Base-by-base conservation (phyloP, 768 basidiomycete genomes). In the Suillus plorans region DNA sequence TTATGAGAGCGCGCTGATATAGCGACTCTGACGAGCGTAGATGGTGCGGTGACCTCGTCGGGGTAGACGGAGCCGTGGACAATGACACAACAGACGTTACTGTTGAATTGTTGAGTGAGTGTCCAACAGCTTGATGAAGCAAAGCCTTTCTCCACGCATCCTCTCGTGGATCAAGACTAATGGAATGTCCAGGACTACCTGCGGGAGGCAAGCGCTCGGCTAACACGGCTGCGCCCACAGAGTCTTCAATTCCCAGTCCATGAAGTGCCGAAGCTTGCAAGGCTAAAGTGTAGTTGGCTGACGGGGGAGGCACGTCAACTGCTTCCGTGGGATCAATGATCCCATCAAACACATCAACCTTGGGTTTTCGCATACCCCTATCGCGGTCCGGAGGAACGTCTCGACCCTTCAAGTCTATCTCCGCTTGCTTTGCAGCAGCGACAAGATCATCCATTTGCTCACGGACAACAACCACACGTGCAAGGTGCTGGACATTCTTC, bases 311-410 rank as follows among this genome's bases (percentile, higher is more conserved):
- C 41, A 94, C 72, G 71, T 94, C 92, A 42, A 94, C 92, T 31
- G 84, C 84, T 70, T 94, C 93, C 31, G 92, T 94, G 13, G 92
- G 92, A 76, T 94, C 92, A 69, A 94, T 87, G 62, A 90, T 81
- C 69, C 87, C 80, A 71, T 86, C 83, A 67, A 82, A 74, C n/a
- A 72, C 68, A 61, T 74, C 70, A 64, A 76, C 73, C 66, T 76
- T 77, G 50, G 71, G 73, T 61, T 76, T 77, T 65, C 81, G 80
- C n/a, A 80, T 76, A 37, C 72, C 60, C 53, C 74, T 76, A 66
- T 77, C 81, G 64, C 82, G 79, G 64, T 86, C 86, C 60, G 80
- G 75, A 62, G 79, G 76, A 41, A 79, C 79, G 22, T 80, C 83
- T 28, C 85, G 85, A 39, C 79, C 72, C 69, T 88, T 88, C 72